Conservation (phyloP, 2,329 filamentous ascomycete genomes). For the Pleoardoris graminearum region DNA sequence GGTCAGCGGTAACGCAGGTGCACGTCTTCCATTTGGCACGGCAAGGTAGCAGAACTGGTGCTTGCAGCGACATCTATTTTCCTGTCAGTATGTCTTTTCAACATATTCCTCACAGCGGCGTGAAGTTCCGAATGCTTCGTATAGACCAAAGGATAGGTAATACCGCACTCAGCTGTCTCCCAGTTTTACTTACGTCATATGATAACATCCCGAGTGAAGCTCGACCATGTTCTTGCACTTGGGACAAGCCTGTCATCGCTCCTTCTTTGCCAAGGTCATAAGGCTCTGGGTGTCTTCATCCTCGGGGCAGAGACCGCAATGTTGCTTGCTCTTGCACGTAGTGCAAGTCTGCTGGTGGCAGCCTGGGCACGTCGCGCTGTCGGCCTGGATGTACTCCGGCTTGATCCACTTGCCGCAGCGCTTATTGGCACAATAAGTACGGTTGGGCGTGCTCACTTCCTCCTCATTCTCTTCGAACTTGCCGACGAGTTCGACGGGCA, state of each 20-base stretch:
- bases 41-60: conserved; percentile 72
- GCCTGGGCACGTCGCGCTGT: conserved; percentile 9
- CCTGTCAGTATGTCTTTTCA: neutral
- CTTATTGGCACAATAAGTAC: conserved; percentile 18
- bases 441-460: conserved; percentile 19
- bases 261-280: conserved; percentile 14
- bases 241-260: conserved; percentile 19
- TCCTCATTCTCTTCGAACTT: conserved; percentile 13
- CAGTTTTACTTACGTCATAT: conserved; percentile 18
- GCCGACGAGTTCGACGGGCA: conserved; percentile 2
- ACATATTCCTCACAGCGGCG: too few relatives aligned
- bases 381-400: conserved; percentile 9
- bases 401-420: conserved; percentile 17
- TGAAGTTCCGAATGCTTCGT: too few relatives aligned
- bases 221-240: conserved; percentile 23
- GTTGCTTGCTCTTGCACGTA: conserved; percentile 13
- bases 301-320: conserved; percentile 16
- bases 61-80: conserved; percentile 52
- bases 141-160: too few relatives aligned
- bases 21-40: conserved; percentile 48
- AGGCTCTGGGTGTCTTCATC: conserved; percentile 14
- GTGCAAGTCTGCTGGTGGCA: conserved; percentile 17
- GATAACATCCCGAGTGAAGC: conserved; percentile 16
- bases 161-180: neutral
- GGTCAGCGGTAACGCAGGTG: conserved; percentile 10